Base-by-base conservation (phyloP, 108 stramenopile genomes). In the Pseudonitzschia delicatissima region DNA sequence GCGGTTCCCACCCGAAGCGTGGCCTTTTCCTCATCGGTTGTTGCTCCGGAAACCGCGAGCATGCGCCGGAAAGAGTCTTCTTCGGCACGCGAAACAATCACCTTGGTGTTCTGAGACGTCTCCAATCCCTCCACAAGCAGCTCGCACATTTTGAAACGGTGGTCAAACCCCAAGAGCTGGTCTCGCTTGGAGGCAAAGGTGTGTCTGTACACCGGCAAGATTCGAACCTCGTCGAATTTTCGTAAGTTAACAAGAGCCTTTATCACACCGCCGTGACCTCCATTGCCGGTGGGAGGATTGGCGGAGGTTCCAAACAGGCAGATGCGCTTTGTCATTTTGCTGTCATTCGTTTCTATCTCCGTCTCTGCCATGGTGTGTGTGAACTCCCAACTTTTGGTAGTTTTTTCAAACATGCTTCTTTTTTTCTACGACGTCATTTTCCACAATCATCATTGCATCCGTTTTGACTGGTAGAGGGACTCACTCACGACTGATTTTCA, bases 251-350 rank as follows among this genome's bases (percentile, higher is more conserved):
- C 61, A 62, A 84, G 37, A 2, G 68, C 66, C 42, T 61, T 27
- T 0, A 83, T 87, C 12, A 94, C 87, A n/a, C 88, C 92, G 2
- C 78, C 64, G 66, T 94, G 92, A 1, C 88, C 92, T 18, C 84
- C 88, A 2, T 53, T 45, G 15, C 92, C 89, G 4, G 92, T 94
- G 20, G 92, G 92, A 31, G 92, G 92, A 75, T 94, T 86, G 49
- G 89, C 92, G 6, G 92, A 94, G 2, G 79, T 72, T 13, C 92
- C 92, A 72, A 91, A 91, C 49, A 93, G 72, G 61, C 91, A 92
- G 13, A 92, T 51, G 26, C 5, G 5, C 25, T 28, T 51, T 21
- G 2, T 5, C 3, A 1, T 51, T 18, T 51, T 51, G 50, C 11
- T 51, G 28, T 23, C 25, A 23, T 23, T 51, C 8, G 23, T 5